Evolutionary conservation across 768 basidiomycete species (phyloP).

Genomic region (Lactarius sanguifluus): DNA sequence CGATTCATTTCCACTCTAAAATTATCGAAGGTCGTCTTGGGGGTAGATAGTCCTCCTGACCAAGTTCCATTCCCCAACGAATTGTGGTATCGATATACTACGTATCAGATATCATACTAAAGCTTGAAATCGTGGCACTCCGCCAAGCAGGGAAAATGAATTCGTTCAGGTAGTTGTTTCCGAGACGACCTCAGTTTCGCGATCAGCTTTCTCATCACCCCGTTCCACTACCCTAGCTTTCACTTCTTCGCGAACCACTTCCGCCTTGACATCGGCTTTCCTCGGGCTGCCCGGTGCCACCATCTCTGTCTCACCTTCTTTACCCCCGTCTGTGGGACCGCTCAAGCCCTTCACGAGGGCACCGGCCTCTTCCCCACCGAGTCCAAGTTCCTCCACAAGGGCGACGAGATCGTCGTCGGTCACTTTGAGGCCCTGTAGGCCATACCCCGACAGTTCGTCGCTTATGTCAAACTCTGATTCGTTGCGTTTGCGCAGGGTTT

Average conservation of each 20-base stretch:
- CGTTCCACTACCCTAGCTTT: conserved; percentile 4
- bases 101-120: background rate
- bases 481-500: conserved; percentile 45
- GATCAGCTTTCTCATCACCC: conserved; percentile 1
- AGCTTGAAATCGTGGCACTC: background rate
- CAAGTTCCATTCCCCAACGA: background rate
- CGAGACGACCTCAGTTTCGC: conserved; percentile 2
- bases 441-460: conserved; percentile 65
- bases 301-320: conserved; percentile 12
- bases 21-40: background rate
- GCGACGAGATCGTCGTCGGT: conserved; percentile 72
- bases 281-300: conserved; percentile 6
- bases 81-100: background rate
- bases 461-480: conserved; percentile 62
- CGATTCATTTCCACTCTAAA: background rate
- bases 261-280: conserved; percentile 6
- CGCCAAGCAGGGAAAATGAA: background rate
- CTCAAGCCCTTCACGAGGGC: conserved; percentile 69
- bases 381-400: conserved; percentile 71
- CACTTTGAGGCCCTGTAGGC: conserved; percentile 73
- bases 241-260: conserved; percentile 8
- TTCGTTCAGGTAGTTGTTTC: conserved; percentile 14
- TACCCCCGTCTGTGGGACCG: conserved; percentile 33
- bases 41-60: background rate
- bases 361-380: conserved; percentile 73